These are phyloP conservation scores for Trichophyton schoenleinii DNA, from an alignment of 2,329 filamentous ascomycete species.

Conservation along the genomic window DNA sequence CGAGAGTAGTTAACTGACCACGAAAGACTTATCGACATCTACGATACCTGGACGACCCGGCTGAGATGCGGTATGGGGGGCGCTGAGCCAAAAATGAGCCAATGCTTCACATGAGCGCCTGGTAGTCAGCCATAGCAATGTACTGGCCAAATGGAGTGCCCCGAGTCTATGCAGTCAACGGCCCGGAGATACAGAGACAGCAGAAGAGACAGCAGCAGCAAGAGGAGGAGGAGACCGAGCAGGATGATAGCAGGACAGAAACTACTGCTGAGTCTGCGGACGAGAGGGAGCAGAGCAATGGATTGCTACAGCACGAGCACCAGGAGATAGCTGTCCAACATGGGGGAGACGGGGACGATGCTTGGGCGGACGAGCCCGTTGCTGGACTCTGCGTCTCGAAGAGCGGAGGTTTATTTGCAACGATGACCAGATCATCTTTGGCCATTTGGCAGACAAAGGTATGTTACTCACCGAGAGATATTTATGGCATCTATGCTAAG, in stretches of 20 bases:
- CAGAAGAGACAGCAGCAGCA: constrained; percentile 1
- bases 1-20: background rate
- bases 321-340: constrained; percentile 16
- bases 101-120: constrained; percentile 17
- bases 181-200: constrained; percentile 24
- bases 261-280: constrained; percentile 36
- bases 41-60: background rate
- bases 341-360: constrained; percentile 19
- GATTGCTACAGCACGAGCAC: constrained; percentile 24
- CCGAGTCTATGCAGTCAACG: constrained; percentile 38
- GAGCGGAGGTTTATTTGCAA: constrained; percentile 71
- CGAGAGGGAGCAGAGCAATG: constrained; percentile 31
- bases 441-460: constrained; percentile 97
- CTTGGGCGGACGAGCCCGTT: constrained; percentile 51
- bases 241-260: constrained; percentile 16
- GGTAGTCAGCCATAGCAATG: constrained; percentile 29
- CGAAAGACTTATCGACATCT: background rate
- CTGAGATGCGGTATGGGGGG: constrained; percentile 12
- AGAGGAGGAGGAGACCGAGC: constrained; percentile 12
- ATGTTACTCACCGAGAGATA: constrained; percentile 14
- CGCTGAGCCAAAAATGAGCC: constrained; percentile 25
- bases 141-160: constrained; percentile 41
- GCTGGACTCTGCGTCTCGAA: constrained; percentile 65
- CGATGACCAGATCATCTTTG: constrained; percentile 71
- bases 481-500: constrained; percentile 12